Evolutionary conservation across 1,284 basidiomycete species (phyloP), one percentile per base, ranked within the genome.

Genomic region (Ceratobasidium sp.): DNA sequence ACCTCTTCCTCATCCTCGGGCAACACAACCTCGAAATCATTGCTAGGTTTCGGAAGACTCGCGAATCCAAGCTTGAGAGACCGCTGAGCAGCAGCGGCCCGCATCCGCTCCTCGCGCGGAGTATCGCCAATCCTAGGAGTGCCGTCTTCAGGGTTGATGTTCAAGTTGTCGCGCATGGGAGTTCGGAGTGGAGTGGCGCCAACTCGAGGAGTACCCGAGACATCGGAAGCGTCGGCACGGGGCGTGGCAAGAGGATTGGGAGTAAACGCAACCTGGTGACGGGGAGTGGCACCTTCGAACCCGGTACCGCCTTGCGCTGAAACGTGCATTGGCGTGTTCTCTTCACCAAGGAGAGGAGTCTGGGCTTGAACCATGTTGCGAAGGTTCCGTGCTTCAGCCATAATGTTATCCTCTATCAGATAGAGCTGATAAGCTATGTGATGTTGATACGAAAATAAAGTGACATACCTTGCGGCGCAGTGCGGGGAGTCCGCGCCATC

Each of bases 161-260:
- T 92, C 8, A 99, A 89, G 79, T 89, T 95, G 85, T 99, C 97
- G 44, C 96, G 92, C 85, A 96, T 88, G 1, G 98, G 98, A 6
- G 97, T 99, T 52, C 96, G 92, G 46, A 96, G 86, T 0, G 96
- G 95, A 0, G 96, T 97, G 0, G 90, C 89, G 35, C 90, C 87
- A 6, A 88, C 85, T 33, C 89, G 89, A 14, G 94, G 94, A 0
- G 94, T 96, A 0, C 88, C 89, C 20, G 89, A 87, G 16, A 89
- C 86, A 78, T 90, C 90, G 69, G 82, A 80, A 3, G 84, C 85
- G 41, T 86, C 87, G 12, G 85, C 85, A 12, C 82, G 81, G 8
- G 96, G 96, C 0, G 97, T 98, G 12, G 95, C 93, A 10, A 99
- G 90, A 3, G 97, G 97, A 86, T 99, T 99, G 5, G 97, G 97